Evolutionary conservation across 305 asterid species (phyloP).

Genomic region (Coffea humblotiana): DNA sequence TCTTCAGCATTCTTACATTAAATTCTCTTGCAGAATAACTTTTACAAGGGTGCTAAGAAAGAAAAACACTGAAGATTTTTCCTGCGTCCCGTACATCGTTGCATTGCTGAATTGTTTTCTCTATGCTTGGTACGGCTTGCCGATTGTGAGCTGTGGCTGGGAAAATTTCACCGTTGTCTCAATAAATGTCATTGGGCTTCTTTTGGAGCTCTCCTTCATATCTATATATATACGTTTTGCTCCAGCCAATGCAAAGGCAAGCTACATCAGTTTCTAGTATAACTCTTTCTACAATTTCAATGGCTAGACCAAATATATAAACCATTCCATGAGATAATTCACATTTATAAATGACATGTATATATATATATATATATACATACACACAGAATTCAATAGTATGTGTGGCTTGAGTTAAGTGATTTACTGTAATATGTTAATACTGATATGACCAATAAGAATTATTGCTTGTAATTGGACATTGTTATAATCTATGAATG

Average conservation of each 20-base stretch:
- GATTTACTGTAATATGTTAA: too few relatives aligned
- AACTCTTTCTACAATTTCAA: too few relatives aligned
- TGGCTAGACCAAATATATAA: too few relatives aligned
- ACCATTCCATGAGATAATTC: too few relatives aligned
- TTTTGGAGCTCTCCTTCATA: conserved; percentile 64
- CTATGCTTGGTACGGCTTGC: conserved; percentile 84
- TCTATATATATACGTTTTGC: conserved; percentile 46
- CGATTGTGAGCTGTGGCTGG: conserved; percentile 70
- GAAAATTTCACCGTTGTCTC: conserved; percentile 69
- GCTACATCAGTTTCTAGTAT: conserved; percentile 12
- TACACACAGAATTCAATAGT: too few relatives aligned
- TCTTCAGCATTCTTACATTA: background rate
- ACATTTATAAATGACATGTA: too few relatives aligned
- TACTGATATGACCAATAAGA: too few relatives aligned
- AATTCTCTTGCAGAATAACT: conserved; percentile 43
- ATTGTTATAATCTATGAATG: too few relatives aligned
- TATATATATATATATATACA: too few relatives aligned
- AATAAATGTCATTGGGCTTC: conserved; percentile 65
- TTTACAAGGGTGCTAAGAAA: conserved; percentile 49
- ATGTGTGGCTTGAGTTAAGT: too few relatives aligned
- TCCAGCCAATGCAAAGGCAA: conserved; percentile 52
- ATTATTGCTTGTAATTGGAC: too few relatives aligned
- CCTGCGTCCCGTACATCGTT: conserved; percentile 63
- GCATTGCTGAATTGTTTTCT: conserved; percentile 59
- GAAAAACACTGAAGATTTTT: conserved; percentile 57